A percentile compares a stretch with the other conserved stretches of the same genome.
Evolutionary conservation across 1,284 basidiomycete genomes (phyloP).

Genomic region (Lentinus polychrous): DNA sequence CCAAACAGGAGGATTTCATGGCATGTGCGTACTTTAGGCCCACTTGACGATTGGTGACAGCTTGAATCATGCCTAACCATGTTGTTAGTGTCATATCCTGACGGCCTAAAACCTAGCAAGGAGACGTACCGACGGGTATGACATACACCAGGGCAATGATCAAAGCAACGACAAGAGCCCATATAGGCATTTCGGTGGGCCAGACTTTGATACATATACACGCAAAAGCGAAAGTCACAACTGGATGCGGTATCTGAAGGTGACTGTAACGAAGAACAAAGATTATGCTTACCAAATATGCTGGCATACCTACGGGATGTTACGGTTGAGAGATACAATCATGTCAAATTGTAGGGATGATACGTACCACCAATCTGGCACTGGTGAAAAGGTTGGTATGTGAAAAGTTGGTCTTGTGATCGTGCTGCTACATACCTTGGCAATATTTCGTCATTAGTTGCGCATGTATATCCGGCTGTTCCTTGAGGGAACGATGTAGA

Average conservation of each 20-base stretch:
- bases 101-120: not conserved
- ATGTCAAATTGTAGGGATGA: not conserved
- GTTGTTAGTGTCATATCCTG: conserved; percentile 6
- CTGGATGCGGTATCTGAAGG: conserved; percentile 15
- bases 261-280: not conserved
- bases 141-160: conserved; percentile 36
- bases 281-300: conserved; percentile 24
- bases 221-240: conserved; percentile 48
- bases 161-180: conserved; percentile 41
- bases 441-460: conserved; percentile 74
- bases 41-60: conserved; percentile 46
- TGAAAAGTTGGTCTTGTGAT: not conserved
- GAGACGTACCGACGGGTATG: conserved; percentile 34
- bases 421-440: conserved; percentile 31
- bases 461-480: conserved; percentile 63
- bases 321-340: not conserved
- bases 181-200: conserved; percentile 60
- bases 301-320: conserved; percentile 18
- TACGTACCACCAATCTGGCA: conserved; percentile 31
- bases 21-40: conserved; percentile 30
- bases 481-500: conserved; percentile 37
- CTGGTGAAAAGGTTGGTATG: conserved; percentile 10
- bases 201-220: conserved; percentile 64
- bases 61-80: conserved; percentile 41
- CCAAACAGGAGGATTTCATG: not conserved